Evolutionary conservation across 345 rosid genomes (phyloP), one percentile per base, ranked within the genome.

Genomic region (Pseudoturritis turrita): DNA sequence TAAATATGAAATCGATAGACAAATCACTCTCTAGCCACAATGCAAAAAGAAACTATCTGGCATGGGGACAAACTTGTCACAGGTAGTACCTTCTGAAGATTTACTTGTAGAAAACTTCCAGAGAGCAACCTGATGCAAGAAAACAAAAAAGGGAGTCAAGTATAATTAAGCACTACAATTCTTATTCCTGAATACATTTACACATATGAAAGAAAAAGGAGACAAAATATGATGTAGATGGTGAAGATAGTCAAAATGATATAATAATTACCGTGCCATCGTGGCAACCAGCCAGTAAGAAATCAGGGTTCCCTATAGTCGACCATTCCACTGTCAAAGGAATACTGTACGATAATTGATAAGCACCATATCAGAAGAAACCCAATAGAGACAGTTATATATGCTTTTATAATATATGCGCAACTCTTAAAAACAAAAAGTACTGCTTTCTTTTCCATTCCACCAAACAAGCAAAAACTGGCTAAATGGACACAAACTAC

Each of bases 321-420:
- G 96, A 94, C 98, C 98, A 91, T 81, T 94, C 96, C 73, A 91
- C 80, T 50, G 95, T 85, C 80, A 89, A 79, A 58, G 97, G 96
- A 50, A 91, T 84, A 84, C 97, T 90, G 87, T 71, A 71, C 11
- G 37, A 70, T 26, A 74, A 52, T 26, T 59, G 25, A 50, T 49
- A 36, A 29, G 58, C 44, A 62, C 26, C 59, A 68, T 25, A 69
- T 79, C 63, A 85, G 72, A n/a, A 59, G 51, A 18, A 33, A 21
- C 46, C 37, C 69, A 45, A 56, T 35, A 39, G 22, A 51, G 72
- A 58, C 44, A 70, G 40, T 35, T 31, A 57, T 9, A 50, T 29
- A 26, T 39, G 68, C 26, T 22, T 49, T n/a, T 3, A 25, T 25
- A 25, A 25, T 31, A 18, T 64, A 25, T 18, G 21, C 33, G 49